Evolutionary conservation across 1,284 basidiomycete genomes (phyloP), one percentile per base, ranked within the genome.

Genomic region (Termitomyces sp.): DNA sequence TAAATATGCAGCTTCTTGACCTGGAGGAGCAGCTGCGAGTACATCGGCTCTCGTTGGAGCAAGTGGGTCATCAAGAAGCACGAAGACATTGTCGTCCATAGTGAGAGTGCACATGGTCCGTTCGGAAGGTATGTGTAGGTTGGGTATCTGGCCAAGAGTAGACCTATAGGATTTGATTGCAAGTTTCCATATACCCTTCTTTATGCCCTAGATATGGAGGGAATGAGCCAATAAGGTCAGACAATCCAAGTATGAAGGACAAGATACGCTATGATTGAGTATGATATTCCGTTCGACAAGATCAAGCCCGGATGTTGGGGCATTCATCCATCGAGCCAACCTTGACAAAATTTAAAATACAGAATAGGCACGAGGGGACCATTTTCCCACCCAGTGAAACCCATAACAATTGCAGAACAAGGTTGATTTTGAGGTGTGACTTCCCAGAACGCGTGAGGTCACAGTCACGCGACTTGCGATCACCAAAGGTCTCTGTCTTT

Each of bases 251-350:
- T 19, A 50, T 51, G 44, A 43, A 45, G 19, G 19, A 33, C 9
- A 55, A 28, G n/a, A 41, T 47, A 83, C 88, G 67, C 84, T 82
- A 64, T 90, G 86, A 61, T 91, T 90, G 41, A 76, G 72, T 1
- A 74, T 58, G 48, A 91, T 84, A 60, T 90, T 90, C 46, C 86
- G 79, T 54, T 74, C 70, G 41, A 90, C 83, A 42, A 84, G 74
- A 50, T 84, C 79, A 15, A 90, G 67, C 19, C 86, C 86, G 50
- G 80, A 77, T 8, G 83, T 77, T 7, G 88, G 88, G 13, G 88
- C 86, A 68, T 90, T 89, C 19, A 82, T 78, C 88, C 88, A 91
- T 61, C 88, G 79, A 45, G 86, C 88, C 48, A 90, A 70, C 40
- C 88, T 90, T 61, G 9, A 49, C 58, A 5, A 26, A 53, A 15